These are phyloP conservation scores for Trichophyton benhamiae DNA, from an alignment of 2,329 filamentous ascomycete genomes.

Conservation along the genomic window DNA sequence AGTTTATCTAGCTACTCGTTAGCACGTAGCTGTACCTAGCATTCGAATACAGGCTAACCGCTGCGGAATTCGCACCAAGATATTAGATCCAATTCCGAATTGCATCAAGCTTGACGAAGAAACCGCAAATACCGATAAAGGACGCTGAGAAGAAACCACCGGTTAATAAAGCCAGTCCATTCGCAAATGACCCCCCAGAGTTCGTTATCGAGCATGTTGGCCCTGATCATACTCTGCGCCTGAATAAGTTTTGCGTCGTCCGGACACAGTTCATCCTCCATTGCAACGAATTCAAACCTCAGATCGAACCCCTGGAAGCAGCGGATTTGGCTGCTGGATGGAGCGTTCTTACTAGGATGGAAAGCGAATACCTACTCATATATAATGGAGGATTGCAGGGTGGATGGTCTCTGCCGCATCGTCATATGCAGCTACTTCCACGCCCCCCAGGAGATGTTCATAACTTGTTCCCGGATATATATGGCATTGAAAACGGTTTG, in stretches of 20 bases:
- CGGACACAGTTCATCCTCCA: conserved; percentile 16
- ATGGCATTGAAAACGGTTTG: conserved; percentile 11
- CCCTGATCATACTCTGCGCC: conserved; percentile 14
- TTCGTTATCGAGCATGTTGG: conserved; percentile 13
- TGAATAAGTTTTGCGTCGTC: conserved; percentile 17
- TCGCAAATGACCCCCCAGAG: conserved; percentile 13
- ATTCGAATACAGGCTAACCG: neutral
- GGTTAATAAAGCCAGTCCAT: conserved; percentile 9
- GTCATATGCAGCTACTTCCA: conserved; percentile 14
- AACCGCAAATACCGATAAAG: conserved; percentile 13
- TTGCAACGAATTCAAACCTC: conserved; percentile 15
- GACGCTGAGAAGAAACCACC: conserved; percentile 7
- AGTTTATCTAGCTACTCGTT: no score
- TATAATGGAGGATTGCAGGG: conserved; percentile 14
- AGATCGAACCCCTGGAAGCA: conserved; percentile 12
- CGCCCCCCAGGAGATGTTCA: conserved; percentile 9
- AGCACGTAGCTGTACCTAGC: neutral
- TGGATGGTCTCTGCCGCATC: conserved; percentile 13
- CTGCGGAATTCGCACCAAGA: neutral
- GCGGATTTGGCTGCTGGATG: conserved; percentile 13
- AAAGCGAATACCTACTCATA: conserved; percentile 12
- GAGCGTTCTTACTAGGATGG: conserved; percentile 10
- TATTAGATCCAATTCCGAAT: conserved; percentile 15
- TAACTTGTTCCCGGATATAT: conserved; percentile 13
- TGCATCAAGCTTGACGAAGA: conserved; percentile 13